phyloP scores from a whole-genome alignment of 164 flowering plant genomes.

The Houttuynia cordata region DNA sequence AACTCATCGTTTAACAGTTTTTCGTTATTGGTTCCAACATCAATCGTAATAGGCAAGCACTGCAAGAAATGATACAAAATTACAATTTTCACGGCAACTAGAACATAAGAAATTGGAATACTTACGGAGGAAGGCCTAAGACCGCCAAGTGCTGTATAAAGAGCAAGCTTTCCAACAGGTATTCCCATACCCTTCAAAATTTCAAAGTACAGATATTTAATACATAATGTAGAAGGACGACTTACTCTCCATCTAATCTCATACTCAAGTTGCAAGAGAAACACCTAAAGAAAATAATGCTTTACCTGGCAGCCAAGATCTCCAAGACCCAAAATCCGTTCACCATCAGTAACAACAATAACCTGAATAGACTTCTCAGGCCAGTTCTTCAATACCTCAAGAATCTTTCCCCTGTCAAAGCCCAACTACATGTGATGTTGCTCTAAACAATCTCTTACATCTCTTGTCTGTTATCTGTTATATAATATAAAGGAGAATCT shows the following conservation, averaged over 20 bases:
- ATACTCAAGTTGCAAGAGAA: not conserved
- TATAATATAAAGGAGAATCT: not conserved
- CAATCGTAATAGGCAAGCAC: constrained; percentile 91
- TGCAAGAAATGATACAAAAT: constrained; percentile 13
- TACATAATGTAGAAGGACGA: too few species aligned
- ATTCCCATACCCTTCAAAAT: constrained; percentile 84
- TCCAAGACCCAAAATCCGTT: constrained; percentile 74
- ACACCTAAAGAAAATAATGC: not conserved
- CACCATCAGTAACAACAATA: constrained; percentile 87
- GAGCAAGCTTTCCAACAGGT: constrained; percentile 83
- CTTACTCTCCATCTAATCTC: too few species aligned
- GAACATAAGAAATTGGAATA: not conserved
- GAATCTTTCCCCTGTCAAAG: constrained; percentile 62
- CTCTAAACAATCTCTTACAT: too few species aligned
- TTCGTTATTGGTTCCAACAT: constrained; percentile 90
- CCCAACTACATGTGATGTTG: too few species aligned
- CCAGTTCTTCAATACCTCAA: constrained; percentile 84
- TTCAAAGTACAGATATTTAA: not conserved
- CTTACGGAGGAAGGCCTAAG: constrained; percentile 90
- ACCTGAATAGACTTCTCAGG: constrained; percentile 74
- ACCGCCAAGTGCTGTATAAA: constrained; percentile 89
- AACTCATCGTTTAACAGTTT: constrained; percentile 65
- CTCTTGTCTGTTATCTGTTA: too few species aligned
- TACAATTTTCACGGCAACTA: too few species aligned
- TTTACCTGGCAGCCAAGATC: constrained; percentile 80